Evolutionary conservation across 352 stramenopile genomes (phyloP).

Genomic region (Phytopythium boreale): DNA sequence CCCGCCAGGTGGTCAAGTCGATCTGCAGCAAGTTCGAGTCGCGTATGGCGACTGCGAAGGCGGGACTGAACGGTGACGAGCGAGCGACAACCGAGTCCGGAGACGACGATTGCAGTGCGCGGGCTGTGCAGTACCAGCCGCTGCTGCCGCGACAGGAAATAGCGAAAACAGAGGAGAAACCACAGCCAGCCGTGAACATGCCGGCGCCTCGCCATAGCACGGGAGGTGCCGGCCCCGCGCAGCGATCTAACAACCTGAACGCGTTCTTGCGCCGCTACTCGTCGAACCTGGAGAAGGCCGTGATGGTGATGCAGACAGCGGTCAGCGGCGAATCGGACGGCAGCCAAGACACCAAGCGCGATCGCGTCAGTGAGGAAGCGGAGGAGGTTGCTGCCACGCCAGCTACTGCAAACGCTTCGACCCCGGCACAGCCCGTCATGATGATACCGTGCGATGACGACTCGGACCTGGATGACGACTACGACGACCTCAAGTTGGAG

Average conservation of each 20-base stretch:
- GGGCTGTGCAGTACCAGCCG: constrained; percentile 6
- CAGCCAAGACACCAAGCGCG: background rate
- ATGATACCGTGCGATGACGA: background rate
- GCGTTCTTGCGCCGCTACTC: constrained; percentile 64
- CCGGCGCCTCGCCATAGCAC: constrained; percentile 10
- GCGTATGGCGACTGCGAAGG: constrained; percentile 4
- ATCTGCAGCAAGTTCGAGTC: constrained; percentile 56
- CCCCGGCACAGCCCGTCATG: background rate
- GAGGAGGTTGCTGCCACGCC: background rate
- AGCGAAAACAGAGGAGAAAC: background rate
- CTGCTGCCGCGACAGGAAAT: constrained; percentile 9
- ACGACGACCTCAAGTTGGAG: background rate
- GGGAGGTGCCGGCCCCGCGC: constrained; percentile 10
- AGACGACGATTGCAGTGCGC: constrained; percentile 9
- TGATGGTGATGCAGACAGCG: background rate
- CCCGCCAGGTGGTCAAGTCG: constrained; percentile 45
- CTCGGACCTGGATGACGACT: constrained; percentile 4
- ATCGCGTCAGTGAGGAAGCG: background rate
- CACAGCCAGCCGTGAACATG: background rate
- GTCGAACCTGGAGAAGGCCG: constrained; percentile 53
- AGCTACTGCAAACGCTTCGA: background rate
- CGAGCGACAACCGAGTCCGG: constrained; percentile 12
- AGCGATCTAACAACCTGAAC: constrained; percentile 56
- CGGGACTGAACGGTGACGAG: constrained; percentile 5
- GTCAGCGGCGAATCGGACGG: background rate